These are phyloP conservation scores for Sesbania bispinosa DNA, from an alignment of 306 rosid genomes.

Conservation along the genomic window DNA sequence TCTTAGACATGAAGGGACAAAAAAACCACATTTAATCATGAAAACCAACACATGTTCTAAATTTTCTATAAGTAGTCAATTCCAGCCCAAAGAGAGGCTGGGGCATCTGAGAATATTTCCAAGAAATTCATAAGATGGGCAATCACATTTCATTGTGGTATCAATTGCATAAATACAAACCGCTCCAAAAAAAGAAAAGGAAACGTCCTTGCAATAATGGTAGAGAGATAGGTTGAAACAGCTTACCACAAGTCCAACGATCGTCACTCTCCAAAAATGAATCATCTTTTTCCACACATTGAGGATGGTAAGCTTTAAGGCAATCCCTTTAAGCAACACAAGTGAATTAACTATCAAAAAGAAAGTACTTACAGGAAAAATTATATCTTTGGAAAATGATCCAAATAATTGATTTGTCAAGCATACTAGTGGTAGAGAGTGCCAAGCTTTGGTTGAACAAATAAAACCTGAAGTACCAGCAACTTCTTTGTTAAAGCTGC, in stretches of 20 bases:
- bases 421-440: neutral
- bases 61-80: neutral
- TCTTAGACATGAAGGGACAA: slow-evolving; percentile 14
- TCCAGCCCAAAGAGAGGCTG: neutral
- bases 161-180: slow-evolving; percentile 7
- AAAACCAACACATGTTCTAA: neutral
- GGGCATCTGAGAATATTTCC: neutral
- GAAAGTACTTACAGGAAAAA: too few species aligned
- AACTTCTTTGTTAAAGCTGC: slow-evolving; percentile 8
- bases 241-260: slow-evolving; percentile 62
- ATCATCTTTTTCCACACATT: slow-evolving; percentile 47
- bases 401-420: slow-evolving; percentile 8
- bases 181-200: neutral
- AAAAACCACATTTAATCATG: neutral
- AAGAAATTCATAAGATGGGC: slow-evolving; percentile 1
- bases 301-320: slow-evolving; percentile 64
- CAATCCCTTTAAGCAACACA: slow-evolving; percentile 57
- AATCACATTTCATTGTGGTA: neutral
- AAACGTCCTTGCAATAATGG: slow-evolving; percentile 4
- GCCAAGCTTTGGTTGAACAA: neutral
- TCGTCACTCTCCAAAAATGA: slow-evolving; percentile 36
- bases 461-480: neutral
- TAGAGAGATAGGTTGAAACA: slow-evolving; percentile 21
- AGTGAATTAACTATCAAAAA: slow-evolving; percentile 1
- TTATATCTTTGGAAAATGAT: neutral